Base-by-base conservation (phyloP, 2,329 filamentous ascomycete genomes). In the Monilinia laxa region DNA sequence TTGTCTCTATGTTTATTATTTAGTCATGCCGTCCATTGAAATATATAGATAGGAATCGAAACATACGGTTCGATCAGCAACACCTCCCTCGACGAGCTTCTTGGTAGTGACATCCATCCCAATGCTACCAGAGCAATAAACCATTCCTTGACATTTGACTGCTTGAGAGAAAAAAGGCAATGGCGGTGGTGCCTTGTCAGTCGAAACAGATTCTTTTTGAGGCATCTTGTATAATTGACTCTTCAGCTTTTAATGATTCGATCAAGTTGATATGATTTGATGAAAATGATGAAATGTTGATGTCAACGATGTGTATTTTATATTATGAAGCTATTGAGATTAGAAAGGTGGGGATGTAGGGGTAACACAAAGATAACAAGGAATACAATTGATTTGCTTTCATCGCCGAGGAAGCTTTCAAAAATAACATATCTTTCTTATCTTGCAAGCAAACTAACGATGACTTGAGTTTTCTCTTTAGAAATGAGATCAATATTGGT, bases 81-180 rank as follows among this genome's bases (percentile, higher is more conserved):
- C 79, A 63, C 82, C 81, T 4, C 87, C 87, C 14, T 86, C 81
- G 10, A 86, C 80, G 2, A 89, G 66, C 65, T 83, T 79, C 25
- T 78, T 79, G 0, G 84, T 86, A n/a, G 74, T 75, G 0, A 85
- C 82, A 70, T 88, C 82, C 72, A 86, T 79, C 18, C 84, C 84
- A 42, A 90, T 80, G 69, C 81, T 82, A 31, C 88, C 89, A 1
- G 86, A 89, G 79, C 87, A 90, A 79, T 89, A 91, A n/a, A 91
- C 85, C 76, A 88, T 84, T 72, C 87, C 87, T 73, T 87, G 86
- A 76, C 82, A 82, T 70, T 85, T 81, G 71, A 89, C 80, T 52
- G 85, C 87, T 73, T 89, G 84, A 3, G 82, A 86, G 76, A 86
- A 84, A 72, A 87, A 81, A 0, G 82, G 83, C 42, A 84, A 75